phyloP scores from a whole-genome alignment of 179 eudicot genomes.

The Sideroxylon spinosum region DNA sequence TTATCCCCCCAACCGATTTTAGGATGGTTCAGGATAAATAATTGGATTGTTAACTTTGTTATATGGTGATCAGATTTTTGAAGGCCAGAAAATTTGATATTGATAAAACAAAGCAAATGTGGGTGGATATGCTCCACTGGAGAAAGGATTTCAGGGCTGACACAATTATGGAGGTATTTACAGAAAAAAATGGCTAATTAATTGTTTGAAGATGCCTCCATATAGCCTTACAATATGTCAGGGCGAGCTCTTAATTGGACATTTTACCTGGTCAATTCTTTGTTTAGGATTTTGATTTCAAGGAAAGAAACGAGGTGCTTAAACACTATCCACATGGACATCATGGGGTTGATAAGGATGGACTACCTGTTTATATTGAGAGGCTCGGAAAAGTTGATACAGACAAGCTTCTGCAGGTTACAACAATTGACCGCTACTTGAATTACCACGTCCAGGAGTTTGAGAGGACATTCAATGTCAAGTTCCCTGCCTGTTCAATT shows the following conservation, averaged over 20 bases:
- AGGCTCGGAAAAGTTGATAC: slow-evolving; percentile 85
- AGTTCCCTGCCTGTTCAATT: slow-evolving; percentile 88
- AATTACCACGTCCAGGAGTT: slow-evolving; percentile 84
- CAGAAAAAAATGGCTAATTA: neutral
- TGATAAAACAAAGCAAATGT: slow-evolving; percentile 95
- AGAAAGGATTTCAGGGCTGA: slow-evolving; percentile 89
- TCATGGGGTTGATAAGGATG: slow-evolving; percentile 92
- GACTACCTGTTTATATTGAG: slow-evolving; percentile 91
- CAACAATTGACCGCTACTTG: slow-evolving; percentile 81
- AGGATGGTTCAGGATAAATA: neutral
- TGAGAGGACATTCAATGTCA: slow-evolving; percentile 74
- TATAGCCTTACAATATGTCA: neutral
- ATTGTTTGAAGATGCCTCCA: neutral
- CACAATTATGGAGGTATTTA: slow-evolving; percentile 73
- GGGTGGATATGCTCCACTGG: slow-evolving; percentile 97
- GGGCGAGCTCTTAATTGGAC: neutral
- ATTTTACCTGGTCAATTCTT: neutral
- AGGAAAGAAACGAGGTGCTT: slow-evolving; percentile 63
- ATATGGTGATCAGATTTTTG: slow-evolving; percentile 56
- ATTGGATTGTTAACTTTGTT: neutral
- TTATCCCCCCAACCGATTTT: slow-evolving; percentile 2
- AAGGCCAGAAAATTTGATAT: slow-evolving; percentile 95
- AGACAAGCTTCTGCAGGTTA: slow-evolving; percentile 75
- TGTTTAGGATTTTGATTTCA: slow-evolving; percentile 71
- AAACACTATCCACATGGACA: slow-evolving; percentile 95